Conservation (phyloP, 352 stramenopile genomes). For the Phytophthora syringae region DNA sequence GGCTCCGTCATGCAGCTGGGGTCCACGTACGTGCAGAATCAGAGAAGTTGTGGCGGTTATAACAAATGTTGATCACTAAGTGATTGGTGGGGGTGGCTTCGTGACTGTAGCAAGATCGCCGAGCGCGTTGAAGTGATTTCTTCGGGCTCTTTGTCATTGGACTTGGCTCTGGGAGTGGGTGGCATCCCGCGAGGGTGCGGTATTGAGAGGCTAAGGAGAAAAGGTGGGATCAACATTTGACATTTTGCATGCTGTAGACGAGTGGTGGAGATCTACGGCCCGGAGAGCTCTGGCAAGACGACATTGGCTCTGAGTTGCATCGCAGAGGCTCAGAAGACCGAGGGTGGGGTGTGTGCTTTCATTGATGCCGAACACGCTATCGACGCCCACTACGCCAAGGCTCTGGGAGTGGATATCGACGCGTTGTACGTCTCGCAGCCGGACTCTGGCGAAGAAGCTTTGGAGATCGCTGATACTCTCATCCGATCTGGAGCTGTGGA, state of each 20-base stretch:
- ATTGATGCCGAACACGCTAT: conserved; percentile 99
- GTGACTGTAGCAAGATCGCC: conserved; percentile 66
- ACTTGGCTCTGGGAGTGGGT: conserved; percentile 91
- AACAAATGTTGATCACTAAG: conserved; percentile 13
- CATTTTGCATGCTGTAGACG: conserved; percentile 61
- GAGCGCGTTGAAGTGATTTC: conserved; percentile 94
- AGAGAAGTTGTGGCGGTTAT: neutral
- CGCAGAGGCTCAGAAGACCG: conserved; percentile 93
- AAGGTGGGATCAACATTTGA: conserved; percentile 16
- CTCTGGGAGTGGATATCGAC: conserved; percentile 95
- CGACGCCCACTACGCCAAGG: conserved; percentile 95
- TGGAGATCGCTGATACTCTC: conserved; percentile 98
- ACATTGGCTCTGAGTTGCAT: conserved; percentile 98
- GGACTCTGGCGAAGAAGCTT: conserved; percentile 97
- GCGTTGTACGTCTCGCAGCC: conserved; percentile 97
- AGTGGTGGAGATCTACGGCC: conserved; percentile 99
- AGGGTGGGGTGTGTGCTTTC: conserved; percentile 95
- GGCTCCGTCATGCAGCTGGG: conserved; percentile 97
- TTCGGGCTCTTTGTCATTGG: conserved; percentile 94
- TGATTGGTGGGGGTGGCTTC: neutral
- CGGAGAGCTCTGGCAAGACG: conserved; percentile 98
- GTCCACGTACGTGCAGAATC: conserved; percentile 60
- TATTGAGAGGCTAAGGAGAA: neutral
- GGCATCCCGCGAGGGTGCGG: conserved; percentile 93
- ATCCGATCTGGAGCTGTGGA: conserved; percentile 96